Base-by-base conservation (phyloP, 1,139 yeast species). In the Debaryomyces udenii region DNA sequence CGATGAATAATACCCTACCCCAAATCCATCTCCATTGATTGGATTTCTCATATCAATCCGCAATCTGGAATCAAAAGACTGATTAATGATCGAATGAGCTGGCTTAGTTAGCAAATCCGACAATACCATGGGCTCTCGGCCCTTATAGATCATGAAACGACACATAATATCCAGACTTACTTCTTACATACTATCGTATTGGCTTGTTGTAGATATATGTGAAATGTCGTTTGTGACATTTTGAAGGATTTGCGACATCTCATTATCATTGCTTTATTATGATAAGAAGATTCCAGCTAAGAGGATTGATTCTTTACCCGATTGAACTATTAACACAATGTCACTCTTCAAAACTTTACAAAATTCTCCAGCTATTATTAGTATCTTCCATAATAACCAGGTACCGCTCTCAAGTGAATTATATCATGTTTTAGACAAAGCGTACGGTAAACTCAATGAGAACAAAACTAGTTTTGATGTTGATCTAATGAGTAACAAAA, bases 11-110 rank as follows among this genome's bases (percentile, higher is more conserved):
- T 93, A 93, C 1, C 98, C 98, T 6, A 93, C 95, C 1, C 99
- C 99, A 61, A 93, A 93, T 1, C 99, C 99, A 62, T 93, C 99
- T 31, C 99, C 99, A 59, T 93, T 93, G 50, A 93, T 89, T 3
- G 99, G 98, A 42, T 96, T 81, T 49, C 83, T 75, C 72, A 83
- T 83, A 57, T 93, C 99, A 31, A 93, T 73, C 39, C 99, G 76
- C 33, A 93, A 74, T 40, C 99, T 65, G 24, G 95, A 84, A 60
- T 93, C 99, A 55, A 87, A 93, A 2, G 96, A 88, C 61, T 93
- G 99, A 62, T 93, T 93, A 60, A 93, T 93, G 57, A 93, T 93
- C 7, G 97, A 89, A 59, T 93, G 99, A 1, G 96, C 98, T 0
- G 99, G 99, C 45, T 90, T 80, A 2, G 99, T 93, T 41, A 93